A percentile compares a stretch with the other conserved stretches of the same genome.
Evolutionary conservation across 1,284 basidiomycete genomes (phyloP).

Genomic region (Phaffia rhodozyma): DNA sequence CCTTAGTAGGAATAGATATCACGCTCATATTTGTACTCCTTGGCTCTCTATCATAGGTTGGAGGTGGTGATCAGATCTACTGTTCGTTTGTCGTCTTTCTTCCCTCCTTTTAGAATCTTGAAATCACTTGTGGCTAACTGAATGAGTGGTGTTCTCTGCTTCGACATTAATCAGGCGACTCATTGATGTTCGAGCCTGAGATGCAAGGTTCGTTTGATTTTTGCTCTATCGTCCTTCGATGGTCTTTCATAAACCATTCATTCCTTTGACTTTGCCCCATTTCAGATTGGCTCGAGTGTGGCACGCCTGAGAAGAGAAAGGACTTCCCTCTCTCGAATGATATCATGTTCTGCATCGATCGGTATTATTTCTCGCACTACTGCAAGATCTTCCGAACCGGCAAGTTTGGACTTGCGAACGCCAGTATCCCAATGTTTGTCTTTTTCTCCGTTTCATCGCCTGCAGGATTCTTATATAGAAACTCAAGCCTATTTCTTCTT

Average conservation of each 20-base stretch:
- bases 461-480: neutral
- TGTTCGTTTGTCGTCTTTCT: constrained; percentile 42
- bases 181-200: constrained; percentile 35
- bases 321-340: constrained; percentile 54
- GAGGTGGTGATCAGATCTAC: constrained; percentile 75
- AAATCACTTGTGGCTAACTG: neutral
- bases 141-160: neutral
- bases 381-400: constrained; percentile 73
- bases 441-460: neutral
- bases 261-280: constrained; percentile 30
- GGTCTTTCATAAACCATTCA: neutral
- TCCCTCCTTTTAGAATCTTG: neutral
- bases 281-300: constrained; percentile 65
- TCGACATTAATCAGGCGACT: constrained; percentile 38
- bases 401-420: constrained; percentile 83
- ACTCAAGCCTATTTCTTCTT: neutral
- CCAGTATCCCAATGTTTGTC: constrained; percentile 60
- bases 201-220: constrained; percentile 25
- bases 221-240: constrained; percentile 10
- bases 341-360: constrained; percentile 67
- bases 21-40: neutral
- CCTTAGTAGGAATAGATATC: neutral
- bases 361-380: constrained; percentile 55
- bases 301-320: constrained; percentile 54
- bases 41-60: constrained; percentile 42